A percentile compares a stretch with the other conserved stretches of the same genome.
Conservation (phyloP, 1,284 basidiomycete species). For the Phellopilus nigrolimitatus region DNA sequence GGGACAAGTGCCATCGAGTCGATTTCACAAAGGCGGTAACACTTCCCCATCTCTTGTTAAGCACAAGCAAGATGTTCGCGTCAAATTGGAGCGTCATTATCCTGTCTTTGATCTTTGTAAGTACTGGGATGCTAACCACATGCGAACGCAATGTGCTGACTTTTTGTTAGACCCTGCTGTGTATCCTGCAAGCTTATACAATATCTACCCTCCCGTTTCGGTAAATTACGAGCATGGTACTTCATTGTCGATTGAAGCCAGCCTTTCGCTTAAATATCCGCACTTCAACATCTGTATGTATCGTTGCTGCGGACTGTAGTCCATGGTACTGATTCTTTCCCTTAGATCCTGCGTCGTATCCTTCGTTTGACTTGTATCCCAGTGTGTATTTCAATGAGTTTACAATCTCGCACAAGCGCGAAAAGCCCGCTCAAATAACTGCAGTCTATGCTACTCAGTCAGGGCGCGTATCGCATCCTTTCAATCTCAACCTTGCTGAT, state of each 20-base stretch:
- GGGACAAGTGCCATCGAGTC: not conserved
- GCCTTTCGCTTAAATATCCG: slow-evolving; percentile 21
- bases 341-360: slow-evolving; percentile 11
- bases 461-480: too few relatives aligned
- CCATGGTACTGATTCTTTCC: not conserved
- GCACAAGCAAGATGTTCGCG: not conserved
- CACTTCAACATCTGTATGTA: slow-evolving; percentile 26
- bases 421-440: too few relatives aligned
- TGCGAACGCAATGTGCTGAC: slow-evolving; percentile 3
- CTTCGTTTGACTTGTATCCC: too few relatives aligned
- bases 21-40: not conserved
- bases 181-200: slow-evolving; percentile 22
- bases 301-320: not conserved
- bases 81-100: not conserved
- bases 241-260: not conserved
- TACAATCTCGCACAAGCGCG: too few relatives aligned
- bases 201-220: slow-evolving; percentile 20
- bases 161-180: slow-evolving; percentile 17
- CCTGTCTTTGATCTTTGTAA: slow-evolving; percentile 16
- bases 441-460: too few relatives aligned
- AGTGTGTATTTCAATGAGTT: too few relatives aligned
- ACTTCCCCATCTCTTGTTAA: not conserved
- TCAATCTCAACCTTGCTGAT: slow-evolving; percentile 1
- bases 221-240: not conserved
- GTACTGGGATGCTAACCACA: not conserved